phyloP scores from a whole-genome alignment of 495 filamentous ascomycete genomes.

The Xylaria acuta region DNA sequence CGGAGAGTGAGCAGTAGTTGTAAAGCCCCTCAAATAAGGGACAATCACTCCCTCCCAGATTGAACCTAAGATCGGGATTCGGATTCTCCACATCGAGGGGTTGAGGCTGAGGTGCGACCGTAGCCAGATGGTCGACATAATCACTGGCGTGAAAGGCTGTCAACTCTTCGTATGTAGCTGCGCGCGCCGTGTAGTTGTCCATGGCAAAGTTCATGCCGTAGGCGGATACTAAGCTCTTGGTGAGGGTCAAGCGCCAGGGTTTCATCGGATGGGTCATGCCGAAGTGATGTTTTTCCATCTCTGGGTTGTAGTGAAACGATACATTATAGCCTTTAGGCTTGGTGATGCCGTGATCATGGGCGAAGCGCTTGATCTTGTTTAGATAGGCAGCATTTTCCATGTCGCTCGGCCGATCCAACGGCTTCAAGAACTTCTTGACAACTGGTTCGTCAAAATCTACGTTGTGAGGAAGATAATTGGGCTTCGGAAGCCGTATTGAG shows the following conservation, averaged over 20 bases:
- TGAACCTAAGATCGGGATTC: conserved; percentile 68
- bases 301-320: conserved; percentile 96
- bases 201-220: conserved; percentile 97
- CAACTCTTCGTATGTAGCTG: conserved; percentile 86
- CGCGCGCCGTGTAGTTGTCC: conserved; percentile 85
- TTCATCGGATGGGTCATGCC: conserved; percentile 98
- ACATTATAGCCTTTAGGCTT: conserved; percentile 84
- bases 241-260: conserved; percentile 93
- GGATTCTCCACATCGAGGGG: conserved; percentile 57
- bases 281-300: conserved; percentile 95
- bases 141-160: conserved; percentile 84
- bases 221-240: conserved; percentile 88
- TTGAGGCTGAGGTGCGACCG: conserved; percentile 54
- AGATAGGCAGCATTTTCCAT: conserved; percentile 65
- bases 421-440: conserved; percentile 73
- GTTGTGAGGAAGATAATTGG: conserved; percentile 58
- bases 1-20: conserved; percentile 92
- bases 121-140: conserved; percentile 86
- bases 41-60: conserved; percentile 89
- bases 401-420: conserved; percentile 58
- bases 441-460: conserved; percentile 55
- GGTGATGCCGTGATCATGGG: conserved; percentile 74
- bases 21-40: conserved; percentile 96
- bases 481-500: conserved; percentile 50
- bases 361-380: conserved; percentile 69